These are phyloP conservation scores for Lolium rigidum DNA, from an alignment of 176 grass and related monocot species.

Conservation along the genomic window DNA sequence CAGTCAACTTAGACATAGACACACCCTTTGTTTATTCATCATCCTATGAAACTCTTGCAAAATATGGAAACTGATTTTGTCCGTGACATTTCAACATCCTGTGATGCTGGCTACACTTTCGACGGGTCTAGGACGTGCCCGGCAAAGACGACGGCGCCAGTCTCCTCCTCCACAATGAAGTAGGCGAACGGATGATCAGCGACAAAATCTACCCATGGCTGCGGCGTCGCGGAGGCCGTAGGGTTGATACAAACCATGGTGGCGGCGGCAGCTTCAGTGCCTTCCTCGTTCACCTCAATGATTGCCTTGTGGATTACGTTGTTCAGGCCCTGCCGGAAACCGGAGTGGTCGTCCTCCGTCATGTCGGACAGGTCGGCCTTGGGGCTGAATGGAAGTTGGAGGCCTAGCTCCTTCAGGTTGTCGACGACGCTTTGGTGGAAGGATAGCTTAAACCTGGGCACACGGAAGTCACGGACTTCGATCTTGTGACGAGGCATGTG, in stretches of 20 bases:
- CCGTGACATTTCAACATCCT: too few species aligned
- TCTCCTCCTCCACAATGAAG: neutral
- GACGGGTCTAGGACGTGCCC: neutral
- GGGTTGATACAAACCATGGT: neutral
- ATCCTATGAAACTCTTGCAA: too few species aligned
- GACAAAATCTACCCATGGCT: neutral
- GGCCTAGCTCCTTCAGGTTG: neutral
- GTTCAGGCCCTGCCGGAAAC: neutral
- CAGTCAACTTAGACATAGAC: too few species aligned
- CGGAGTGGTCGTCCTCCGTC: neutral
- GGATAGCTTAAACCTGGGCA: neutral
- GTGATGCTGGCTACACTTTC: too few species aligned
- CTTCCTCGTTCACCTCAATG: conserved; percentile 7
- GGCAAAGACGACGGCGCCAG: neutral
- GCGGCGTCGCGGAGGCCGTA: neutral
- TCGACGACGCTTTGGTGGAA: neutral
- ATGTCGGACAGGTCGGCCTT: neutral
- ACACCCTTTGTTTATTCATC: too few species aligned
- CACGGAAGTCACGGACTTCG: neutral
- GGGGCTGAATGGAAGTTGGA: neutral
- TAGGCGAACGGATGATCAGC: neutral
- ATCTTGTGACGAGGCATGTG: neutral
- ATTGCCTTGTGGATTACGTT: neutral
- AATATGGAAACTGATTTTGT: too few species aligned
- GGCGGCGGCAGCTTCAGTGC: neutral